Evolutionary conservation across 768 basidiomycete species (phyloP), one percentile per base, ranked within the genome.

Genomic region (Pleurotus eryngii): DNA sequence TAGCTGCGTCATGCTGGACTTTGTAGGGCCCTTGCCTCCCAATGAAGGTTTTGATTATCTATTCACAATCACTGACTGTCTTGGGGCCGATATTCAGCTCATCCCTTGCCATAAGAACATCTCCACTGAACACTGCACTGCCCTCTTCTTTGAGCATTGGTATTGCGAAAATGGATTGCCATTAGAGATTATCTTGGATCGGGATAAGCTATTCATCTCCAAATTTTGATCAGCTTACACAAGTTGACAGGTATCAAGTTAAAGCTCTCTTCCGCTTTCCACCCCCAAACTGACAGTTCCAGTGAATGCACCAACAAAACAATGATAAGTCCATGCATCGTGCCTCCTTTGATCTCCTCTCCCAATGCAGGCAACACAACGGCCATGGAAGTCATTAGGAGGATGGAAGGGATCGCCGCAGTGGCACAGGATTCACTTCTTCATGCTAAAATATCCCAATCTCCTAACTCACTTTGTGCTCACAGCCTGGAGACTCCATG

Each of bases 81-180:
- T 65, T 0, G 56, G 53, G 14, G 42, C 67, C 0, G 63, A 65
- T 18, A 40, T 67, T 26, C 54, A 55, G 14, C 37, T 67, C 7
- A 55, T 63, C 1, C 59, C 68, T 1, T 45, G 40, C 2, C n/a
- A 40, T 0, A 61, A 60, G 2, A 45, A 56, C 18, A 47, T 64
- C n/a, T 60, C 64, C 2, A 68, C 64, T 1, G 62, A 65, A 24
- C 57, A 67, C 9, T 57, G 66, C 8, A 70, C 70, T 2, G 17
- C 58, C 2, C 11, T 70, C 0, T 68, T 69, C 40, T 70, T 71
- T 40, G 60, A 66, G 22, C 17, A 65, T 5, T 67, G 66, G 68
- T 69, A 70, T 56, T 67, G 67, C 46, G 61, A 71, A 56, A 69
- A 70, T 59, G 70, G 74, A 0, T 40, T 74, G 1, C 75, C 70